phyloP scores from a whole-genome alignment of 192 early-diverging fungal species.

The Rhizophlyctis rosea region DNA sequence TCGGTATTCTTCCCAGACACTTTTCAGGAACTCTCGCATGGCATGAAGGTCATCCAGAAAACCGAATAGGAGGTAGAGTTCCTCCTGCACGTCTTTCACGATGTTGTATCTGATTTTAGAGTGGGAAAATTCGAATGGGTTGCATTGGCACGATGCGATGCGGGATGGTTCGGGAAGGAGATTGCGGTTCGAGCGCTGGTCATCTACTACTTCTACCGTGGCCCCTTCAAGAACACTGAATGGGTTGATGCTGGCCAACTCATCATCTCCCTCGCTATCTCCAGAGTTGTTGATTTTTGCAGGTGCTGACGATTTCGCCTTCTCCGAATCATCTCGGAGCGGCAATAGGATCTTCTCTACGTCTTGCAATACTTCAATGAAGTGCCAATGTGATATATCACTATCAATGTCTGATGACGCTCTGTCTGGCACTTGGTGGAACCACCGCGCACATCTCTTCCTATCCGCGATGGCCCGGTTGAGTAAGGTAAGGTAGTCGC shows the following conservation, averaged over 20 bases:
- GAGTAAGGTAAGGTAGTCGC: not conserved
- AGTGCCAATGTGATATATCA: conserved; percentile 8
- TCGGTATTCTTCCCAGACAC: not conserved
- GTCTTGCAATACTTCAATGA: conserved; percentile 4
- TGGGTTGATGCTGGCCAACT: no score
- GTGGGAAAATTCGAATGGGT: no score
- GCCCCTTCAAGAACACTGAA: no score
- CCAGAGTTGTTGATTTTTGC: no score
- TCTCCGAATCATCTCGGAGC: no score
- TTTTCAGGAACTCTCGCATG: conserved; percentile 9
- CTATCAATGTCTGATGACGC: not conserved
- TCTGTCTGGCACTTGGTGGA: not conserved
- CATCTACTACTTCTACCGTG: no score
- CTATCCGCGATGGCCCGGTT: conserved; percentile 4
- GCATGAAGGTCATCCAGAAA: conserved; percentile 3
- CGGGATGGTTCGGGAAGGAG: no score
- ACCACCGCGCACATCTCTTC: conserved; percentile 8
- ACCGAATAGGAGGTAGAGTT: not conserved
- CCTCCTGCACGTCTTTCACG: not conserved
- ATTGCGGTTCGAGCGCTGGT: no score
- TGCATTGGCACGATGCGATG: no score
- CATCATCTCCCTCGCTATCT: no score
- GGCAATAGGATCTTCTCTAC: conserved; percentile 1
- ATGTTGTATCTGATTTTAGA: no score
- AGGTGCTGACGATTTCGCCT: no score